A percentile compares a stretch with the other conserved stretches of the same genome.
Evolutionary conservation across 2,329 filamentous ascomycete species (phyloP).

Genomic region (Lachnellula cervina): DNA sequence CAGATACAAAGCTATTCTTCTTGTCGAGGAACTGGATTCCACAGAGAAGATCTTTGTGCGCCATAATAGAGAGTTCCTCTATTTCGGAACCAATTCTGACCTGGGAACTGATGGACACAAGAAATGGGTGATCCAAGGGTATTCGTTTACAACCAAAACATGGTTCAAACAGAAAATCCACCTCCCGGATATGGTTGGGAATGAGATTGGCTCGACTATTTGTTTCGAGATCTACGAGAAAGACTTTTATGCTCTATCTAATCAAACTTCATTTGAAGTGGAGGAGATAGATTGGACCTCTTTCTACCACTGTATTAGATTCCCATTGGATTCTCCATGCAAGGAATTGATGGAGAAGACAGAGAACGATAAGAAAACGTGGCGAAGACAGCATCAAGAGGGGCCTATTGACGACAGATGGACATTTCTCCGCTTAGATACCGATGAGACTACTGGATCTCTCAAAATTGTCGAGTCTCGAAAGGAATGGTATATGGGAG

Average conservation of each 20-base stretch:
- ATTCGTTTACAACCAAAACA: slow-evolving; percentile 39
- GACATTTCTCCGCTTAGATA: slow-evolving; percentile 59
- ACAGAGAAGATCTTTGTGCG: slow-evolving; percentile 61
- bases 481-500: slow-evolving; percentile 58
- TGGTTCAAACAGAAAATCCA: slow-evolving; percentile 44
- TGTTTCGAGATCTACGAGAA: slow-evolving; percentile 65
- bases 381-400: slow-evolving; percentile 63
- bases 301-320: slow-evolving; percentile 63
- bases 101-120: slow-evolving; percentile 48
- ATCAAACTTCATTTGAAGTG: slow-evolving; percentile 55
- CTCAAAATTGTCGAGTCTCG: slow-evolving; percentile 62
- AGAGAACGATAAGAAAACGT: slow-evolving; percentile 45
- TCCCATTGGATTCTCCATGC: slow-evolving; percentile 49
- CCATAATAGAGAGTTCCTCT: slow-evolving; percentile 56
- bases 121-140: slow-evolving; percentile 58
- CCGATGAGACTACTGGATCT: slow-evolving; percentile 53
- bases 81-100: slow-evolving; percentile 60
- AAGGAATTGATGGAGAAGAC: slow-evolving; percentile 37
- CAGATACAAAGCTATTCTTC: slow-evolving; percentile 36
- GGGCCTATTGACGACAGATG: slow-evolving; percentile 71
- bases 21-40: slow-evolving; percentile 39
- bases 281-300: slow-evolving; percentile 64
- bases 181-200: slow-evolving; percentile 55
- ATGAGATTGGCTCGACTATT: slow-evolving; percentile 61
- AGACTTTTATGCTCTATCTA: slow-evolving; percentile 67